A percentile compares a stretch with the other conserved stretches of the same genome.
phyloP scores from a whole-genome alignment of 352 stramenopile genomes.

The Phytophthora tubulina region DNA sequence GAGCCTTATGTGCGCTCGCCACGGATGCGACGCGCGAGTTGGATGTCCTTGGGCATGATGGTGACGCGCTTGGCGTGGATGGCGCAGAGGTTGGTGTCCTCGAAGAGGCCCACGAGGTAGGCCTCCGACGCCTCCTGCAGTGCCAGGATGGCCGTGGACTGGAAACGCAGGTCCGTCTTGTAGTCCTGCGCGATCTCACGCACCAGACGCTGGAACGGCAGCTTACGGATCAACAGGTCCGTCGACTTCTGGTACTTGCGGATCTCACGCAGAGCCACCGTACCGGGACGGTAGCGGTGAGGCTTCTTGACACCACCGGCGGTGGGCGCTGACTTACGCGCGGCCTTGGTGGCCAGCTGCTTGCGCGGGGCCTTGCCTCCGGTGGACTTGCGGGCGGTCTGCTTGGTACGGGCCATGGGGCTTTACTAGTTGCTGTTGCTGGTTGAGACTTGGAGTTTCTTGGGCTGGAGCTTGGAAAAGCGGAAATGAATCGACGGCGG shows the following conservation, averaged over 20 bases:
- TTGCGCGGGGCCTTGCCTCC: conserved; percentile 95
- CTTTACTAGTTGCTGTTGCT: conserved; percentile 1
- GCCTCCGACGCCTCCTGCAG: conserved; percentile 94
- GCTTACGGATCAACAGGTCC: conserved; percentile 95
- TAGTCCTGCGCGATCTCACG: conserved; percentile 97
- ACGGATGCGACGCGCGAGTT: conserved; percentile 81
- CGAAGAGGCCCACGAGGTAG: conserved; percentile 95
- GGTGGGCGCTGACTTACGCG: conserved; percentile 93
- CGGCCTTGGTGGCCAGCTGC: conserved; percentile 94
- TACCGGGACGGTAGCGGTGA: conserved; percentile 56
- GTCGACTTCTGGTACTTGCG: conserved; percentile 96
- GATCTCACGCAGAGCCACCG: conserved; percentile 96
- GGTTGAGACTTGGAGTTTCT: conserved; percentile 12
- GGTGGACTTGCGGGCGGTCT: conserved; percentile 97
- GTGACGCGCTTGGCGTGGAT: conserved; percentile 97
- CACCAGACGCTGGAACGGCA: conserved; percentile 97
- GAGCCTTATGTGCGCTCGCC: conserved; percentile 8
- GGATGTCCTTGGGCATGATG: conserved; percentile 98
- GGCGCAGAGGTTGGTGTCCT: conserved; percentile 96
- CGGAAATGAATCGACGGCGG: conserved; percentile 46
- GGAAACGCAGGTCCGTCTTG: conserved; percentile 97
- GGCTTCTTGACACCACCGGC: conserved; percentile 94
- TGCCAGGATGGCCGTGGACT: conserved; percentile 93
- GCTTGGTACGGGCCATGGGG: conserved; percentile 96
- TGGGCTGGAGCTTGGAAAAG: conserved; percentile 50